Evolutionary conservation across 1,139 yeast genomes (phyloP).

Genomic region (Debaryomycetaceae sp.): DNA sequence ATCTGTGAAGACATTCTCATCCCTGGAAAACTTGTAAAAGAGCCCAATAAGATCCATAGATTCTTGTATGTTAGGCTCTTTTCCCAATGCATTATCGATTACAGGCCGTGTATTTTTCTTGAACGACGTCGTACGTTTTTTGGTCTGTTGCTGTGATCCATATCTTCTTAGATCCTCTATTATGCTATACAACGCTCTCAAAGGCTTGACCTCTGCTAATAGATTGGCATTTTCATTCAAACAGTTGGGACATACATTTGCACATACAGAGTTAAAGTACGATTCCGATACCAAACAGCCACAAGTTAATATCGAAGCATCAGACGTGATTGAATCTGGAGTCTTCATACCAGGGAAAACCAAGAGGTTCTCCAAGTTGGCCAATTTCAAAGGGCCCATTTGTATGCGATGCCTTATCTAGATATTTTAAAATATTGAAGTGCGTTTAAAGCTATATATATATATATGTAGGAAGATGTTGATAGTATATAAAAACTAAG

Average conservation of each 20-base stretch:
- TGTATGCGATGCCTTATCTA: not conserved
- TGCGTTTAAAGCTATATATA: not conserved
- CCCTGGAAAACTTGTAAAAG: conserved; percentile 43
- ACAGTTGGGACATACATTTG: conserved; percentile 53
- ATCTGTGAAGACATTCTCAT: conserved; percentile 17
- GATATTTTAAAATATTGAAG: not conserved
- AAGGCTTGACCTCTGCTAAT: conserved; percentile 48
- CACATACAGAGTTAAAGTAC: conserved; percentile 18
- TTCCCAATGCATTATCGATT: conserved; percentile 21
- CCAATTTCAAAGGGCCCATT: conserved; percentile 27
- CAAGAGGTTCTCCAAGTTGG: conserved; percentile 29
- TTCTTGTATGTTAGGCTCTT: conserved; percentile 15
- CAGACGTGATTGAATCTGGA: conserved; percentile 30
- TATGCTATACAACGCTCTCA: conserved; percentile 48
- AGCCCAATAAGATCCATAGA: conserved; percentile 35
- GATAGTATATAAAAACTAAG: not conserved
- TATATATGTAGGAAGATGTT: not conserved
- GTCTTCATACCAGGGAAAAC: conserved; percentile 22
- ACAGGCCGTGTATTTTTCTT: conserved; percentile 17
- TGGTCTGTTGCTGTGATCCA: conserved; percentile 7
- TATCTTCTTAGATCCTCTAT: conserved; percentile 21
- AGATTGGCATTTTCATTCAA: conserved; percentile 25
- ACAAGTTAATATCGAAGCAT: conserved; percentile 60
- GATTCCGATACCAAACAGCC: conserved; percentile 69
- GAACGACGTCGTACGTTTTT: conserved; percentile 21